Percentiles rank a stretch among this genome's conserved stretches.
Evolutionary conservation across 129 eudicot species (phyloP).

Genomic region (Flaveria brownii): DNA sequence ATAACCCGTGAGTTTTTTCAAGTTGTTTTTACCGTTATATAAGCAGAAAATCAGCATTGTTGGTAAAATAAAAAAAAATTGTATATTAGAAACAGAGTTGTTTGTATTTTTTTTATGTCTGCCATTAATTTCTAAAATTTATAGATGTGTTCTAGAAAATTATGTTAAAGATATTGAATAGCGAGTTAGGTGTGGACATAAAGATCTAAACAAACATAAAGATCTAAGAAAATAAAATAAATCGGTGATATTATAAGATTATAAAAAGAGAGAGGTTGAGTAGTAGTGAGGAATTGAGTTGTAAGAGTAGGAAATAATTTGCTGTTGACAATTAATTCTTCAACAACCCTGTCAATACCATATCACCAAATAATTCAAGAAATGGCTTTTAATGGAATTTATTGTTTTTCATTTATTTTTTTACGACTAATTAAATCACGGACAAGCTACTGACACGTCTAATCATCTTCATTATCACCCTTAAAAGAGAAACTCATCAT

Average conservation of each 20-base stretch:
- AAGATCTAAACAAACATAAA: background rate
- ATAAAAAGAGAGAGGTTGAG: conserved; percentile 22
- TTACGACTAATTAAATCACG: too few species aligned
- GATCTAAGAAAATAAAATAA: background rate
- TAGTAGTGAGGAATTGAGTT: conserved; percentile 36
- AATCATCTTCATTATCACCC: too few species aligned
- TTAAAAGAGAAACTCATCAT: too few species aligned
- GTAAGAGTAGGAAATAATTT: conserved; percentile 38
- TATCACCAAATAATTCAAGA: conserved; percentile 30
- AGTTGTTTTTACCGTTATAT: too few species aligned
- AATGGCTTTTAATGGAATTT: conserved; percentile 26
- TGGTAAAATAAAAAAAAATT: too few species aligned
- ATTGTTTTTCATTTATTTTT: background rate
- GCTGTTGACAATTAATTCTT: conserved; percentile 30
- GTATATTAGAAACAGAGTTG: too few species aligned
- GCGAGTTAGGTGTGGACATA: conserved; percentile 7
- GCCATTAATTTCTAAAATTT: background rate
- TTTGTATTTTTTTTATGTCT: background rate
- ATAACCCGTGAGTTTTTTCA: too few species aligned
- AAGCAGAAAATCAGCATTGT: too few species aligned
- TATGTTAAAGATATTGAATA: background rate
- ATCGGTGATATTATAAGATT: background rate
- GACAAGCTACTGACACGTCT: too few species aligned
- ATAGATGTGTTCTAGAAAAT: background rate
- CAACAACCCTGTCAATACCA: conserved; percentile 30